These are phyloP conservation scores for Malania oleifera DNA, from an alignment of 164 flowering plant genomes.

Conservation along the genomic window DNA sequence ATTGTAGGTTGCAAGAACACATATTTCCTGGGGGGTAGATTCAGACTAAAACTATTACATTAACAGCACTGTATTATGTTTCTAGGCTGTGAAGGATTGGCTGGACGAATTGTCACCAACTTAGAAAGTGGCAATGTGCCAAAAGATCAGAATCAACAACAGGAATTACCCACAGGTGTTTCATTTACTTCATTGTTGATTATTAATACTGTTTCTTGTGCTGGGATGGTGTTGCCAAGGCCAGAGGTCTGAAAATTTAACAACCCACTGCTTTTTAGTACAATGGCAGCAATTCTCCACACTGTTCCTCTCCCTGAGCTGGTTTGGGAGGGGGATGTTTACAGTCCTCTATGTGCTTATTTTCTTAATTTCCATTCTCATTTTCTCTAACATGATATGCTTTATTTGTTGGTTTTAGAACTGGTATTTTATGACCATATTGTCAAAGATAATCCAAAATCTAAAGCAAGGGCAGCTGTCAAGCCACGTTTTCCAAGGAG, in stretches of 20 bases:
- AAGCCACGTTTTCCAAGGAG: slow-evolving; percentile 39
- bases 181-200: neutral
- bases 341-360: no score
- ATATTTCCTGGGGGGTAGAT: no score
- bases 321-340: no score
- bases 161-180: slow-evolving; percentile 27
- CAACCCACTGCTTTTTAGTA: no score
- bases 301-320: no score
- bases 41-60: no score
- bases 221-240: neutral
- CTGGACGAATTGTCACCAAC: slow-evolving; percentile 10
- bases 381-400: neutral
- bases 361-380: no score
- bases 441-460: slow-evolving; percentile 25
- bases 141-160: slow-evolving; percentile 18
- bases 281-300: no score
- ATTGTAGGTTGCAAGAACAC: no score
- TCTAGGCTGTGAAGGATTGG: slow-evolving; percentile 14
- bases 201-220: neutral
- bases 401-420: slow-evolving; percentile 26
- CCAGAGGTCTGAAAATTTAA: no score
- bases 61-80: slow-evolving; percentile 4
- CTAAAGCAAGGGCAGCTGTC: slow-evolving; percentile 23
- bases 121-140: slow-evolving; percentile 17
- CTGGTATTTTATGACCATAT: slow-evolving; percentile 34